Base-by-base conservation (phyloP, 257 asterid genomes). In the Datura wrightii region DNA sequence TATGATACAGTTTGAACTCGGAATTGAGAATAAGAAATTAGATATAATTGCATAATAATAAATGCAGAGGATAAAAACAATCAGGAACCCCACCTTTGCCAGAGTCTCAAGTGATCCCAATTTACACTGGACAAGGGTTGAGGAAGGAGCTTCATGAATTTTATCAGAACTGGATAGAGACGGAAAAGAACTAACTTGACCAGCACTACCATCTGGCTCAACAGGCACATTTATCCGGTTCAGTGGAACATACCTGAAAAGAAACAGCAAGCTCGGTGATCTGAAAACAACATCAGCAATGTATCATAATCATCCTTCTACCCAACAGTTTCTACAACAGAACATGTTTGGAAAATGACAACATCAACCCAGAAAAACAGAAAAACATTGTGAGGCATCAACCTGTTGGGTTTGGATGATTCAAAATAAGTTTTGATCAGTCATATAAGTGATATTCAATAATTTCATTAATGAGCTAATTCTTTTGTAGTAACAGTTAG, bases 191-290 rank as follows among this genome's bases (percentile, higher is more conserved):
- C 89, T 62, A 84, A 83, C 84, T 15, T 90, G 88, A 87, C 88
- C 87, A 70, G 89, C 84, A 88, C 85, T 89, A 71, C 48, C 80
- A 79, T 88, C 92, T 14, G 80, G 82, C 52, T 79, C 54, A 79
- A 56, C 81, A 70, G 89, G 86, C 82, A 90, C 88, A 90, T 83
- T 86, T 65, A 94, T 90, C 84, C 96, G 94, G 90, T 90, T 93
- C 80, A 94, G 87, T 80, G 99, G 99, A 79, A 94, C 87, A 88
- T 94, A 96, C 92, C 99, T 96, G 88, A 76, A 24, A 88, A 84
- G 83, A 46, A 58, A 76, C 52, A 83, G 8, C 48, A 31, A 63
- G 62, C 34, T 44, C 10, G 6, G 59, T 41, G 10, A 55, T 34
- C 52, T 31, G n/a, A 80, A 56, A 79, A 69, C 37, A 24, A 37